Evolutionary conservation across 2,329 filamentous ascomycete genomes (phyloP), one percentile per base, ranked within the genome.

Genomic region (Colletotrichum neosansevieriae): DNA sequence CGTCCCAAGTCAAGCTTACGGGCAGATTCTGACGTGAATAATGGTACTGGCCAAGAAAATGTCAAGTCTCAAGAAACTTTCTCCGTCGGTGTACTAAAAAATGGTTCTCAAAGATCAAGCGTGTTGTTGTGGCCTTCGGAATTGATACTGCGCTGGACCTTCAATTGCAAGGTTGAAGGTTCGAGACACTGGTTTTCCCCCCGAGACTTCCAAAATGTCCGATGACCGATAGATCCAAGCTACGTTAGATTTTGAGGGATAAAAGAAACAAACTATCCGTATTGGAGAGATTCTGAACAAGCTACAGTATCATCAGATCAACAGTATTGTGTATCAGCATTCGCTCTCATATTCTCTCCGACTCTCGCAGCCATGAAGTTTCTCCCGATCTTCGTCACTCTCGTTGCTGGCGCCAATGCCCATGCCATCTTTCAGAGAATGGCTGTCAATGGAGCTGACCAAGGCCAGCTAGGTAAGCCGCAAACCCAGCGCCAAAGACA

Each of bases 321-420:
- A 15, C 36, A 38, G 10, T 7, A 12, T 17, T 3, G 10, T 17
- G 36, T 7, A 4, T 17, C 17, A 2, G 24, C 15, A 3, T 15
- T 2, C n/a, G 9, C 17, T 53, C 3, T n/a, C 6, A 6, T 12
- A 3, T 1, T 7, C 49, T 13, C n/a, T n/a, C n/a, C n/a, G n/a
- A n/a, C n/a, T n/a, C 29, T 53, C 21, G 12, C 24, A 59, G 51
- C 3, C 6, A 66, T 66, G 57, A 66, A 61, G 32, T 49, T 65
- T 15, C 47, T 49, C 57, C 5, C 56, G 2, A 10, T 12, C 2
- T 19, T 53, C 17, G 2, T 19, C 0, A 77, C 80, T 2, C 85
- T 82, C 66, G 79, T 81, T 15, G 77, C 85, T 0, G 79, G 85
- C 11, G 81, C 82, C 10, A 75, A 78, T n/a, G 83, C 77, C 0